These are phyloP conservation scores for Panaeolus papilionaceus DNA, from an alignment of 768 basidiomycete species.

Conservation along the genomic window DNA sequence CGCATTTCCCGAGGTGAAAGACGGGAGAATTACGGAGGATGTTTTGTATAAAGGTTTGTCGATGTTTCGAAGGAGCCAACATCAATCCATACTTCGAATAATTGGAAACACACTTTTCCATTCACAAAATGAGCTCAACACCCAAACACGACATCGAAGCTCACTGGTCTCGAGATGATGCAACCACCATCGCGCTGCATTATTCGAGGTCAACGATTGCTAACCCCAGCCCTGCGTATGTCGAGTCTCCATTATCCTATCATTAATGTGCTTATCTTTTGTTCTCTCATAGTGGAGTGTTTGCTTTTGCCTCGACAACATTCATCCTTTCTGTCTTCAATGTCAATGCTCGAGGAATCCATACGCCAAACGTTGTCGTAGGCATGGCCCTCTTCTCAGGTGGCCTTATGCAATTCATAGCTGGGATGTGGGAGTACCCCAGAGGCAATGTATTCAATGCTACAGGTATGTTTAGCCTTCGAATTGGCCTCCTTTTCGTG, in stretches of 20 bases:
- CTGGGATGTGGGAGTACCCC: conserved; percentile 82
- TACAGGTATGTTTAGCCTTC: conserved; percentile 47
- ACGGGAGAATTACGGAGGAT: background rate
- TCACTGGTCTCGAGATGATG: background rate
- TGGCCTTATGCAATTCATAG: conserved; percentile 78
- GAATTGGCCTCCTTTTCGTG: background rate
- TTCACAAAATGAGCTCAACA: conserved; percentile 2
- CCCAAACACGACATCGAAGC: background rate
- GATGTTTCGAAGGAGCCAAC: background rate
- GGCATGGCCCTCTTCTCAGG: conserved; percentile 81
- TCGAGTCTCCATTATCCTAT: background rate
- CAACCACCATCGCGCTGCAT: background rate
- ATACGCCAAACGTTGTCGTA: conserved; percentile 64
- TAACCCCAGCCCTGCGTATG: conserved; percentile 40
- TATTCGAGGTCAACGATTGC: conserved; percentile 33
- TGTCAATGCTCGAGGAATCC: conserved; percentile 53
- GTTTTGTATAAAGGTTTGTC: background rate
- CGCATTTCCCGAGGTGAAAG: background rate
- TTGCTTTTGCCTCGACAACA: conserved; percentile 55
- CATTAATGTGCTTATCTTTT: too few species aligned
- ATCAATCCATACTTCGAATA: background rate
- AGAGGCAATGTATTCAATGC: conserved; percentile 70
- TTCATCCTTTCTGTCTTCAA: conserved; percentile 76
- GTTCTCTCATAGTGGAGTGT: conserved; percentile 36
- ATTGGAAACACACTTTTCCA: background rate